A percentile compares a stretch with the other conserved stretches of the same genome.
Evolutionary conservation across 306 rosid species (phyloP).

Genomic region (Canavalia gladiata): DNA sequence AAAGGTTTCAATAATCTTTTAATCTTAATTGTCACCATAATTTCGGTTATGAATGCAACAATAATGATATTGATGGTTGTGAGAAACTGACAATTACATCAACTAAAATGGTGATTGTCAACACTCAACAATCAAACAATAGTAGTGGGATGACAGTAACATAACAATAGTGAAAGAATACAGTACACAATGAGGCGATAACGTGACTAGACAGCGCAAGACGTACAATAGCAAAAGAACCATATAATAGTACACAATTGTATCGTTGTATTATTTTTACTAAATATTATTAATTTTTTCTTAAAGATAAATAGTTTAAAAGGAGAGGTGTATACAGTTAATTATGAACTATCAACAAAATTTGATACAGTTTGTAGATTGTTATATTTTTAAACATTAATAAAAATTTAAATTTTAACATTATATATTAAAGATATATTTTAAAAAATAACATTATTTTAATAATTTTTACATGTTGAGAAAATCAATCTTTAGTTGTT

Average conservation of each 20-base stretch:
- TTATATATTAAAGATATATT: too few relatives aligned
- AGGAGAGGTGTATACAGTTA: neutral
- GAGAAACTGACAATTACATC: neutral
- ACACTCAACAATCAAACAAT: neutral
- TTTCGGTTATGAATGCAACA: conserved; percentile 9
- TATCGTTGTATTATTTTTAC: neutral
- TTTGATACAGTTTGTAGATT: too few relatives aligned
- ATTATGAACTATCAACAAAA: too few relatives aligned
- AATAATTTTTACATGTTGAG: too few relatives aligned
- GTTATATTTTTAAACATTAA: too few relatives aligned
- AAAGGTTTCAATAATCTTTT: neutral
- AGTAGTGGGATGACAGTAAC: neutral
- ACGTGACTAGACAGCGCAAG: neutral
- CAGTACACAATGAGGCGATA: neutral
- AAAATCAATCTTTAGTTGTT: too few relatives aligned
- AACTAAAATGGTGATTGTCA: conserved; percentile 6
- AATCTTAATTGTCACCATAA: neutral
- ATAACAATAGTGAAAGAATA: neutral
- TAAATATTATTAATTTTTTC: neutral
- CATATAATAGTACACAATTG: neutral
- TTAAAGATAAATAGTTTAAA: neutral
- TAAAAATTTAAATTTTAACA: too few relatives aligned
- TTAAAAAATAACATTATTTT: too few relatives aligned
- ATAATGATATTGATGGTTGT: neutral
- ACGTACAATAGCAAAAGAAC: neutral